Evolutionary conservation across 2,329 filamentous ascomycete genomes (phyloP), one percentile per base, ranked within the genome.

Genomic region (Cladosporium sp.): DNA sequence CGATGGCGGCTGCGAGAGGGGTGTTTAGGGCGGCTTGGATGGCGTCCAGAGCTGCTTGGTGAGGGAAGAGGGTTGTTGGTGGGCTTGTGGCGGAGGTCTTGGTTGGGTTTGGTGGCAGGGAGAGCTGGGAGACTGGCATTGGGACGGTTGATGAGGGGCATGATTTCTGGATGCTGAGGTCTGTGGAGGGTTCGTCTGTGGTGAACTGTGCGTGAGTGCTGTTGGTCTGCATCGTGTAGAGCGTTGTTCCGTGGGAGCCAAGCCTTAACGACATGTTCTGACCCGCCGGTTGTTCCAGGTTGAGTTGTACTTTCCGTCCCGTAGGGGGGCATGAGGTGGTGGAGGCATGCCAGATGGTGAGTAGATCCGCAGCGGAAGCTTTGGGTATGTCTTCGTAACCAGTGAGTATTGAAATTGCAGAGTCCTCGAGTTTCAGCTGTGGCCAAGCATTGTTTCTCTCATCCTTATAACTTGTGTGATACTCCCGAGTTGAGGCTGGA

Each of bases 1-100:
- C 89, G 6, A 93, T 79, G 21, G 75, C 75, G 5, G 75, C 75
- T 53, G 80, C 81, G 23, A 76, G 76, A 2, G 80, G 80, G 10
- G 79, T 81, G 61, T 78, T 79, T n/a, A 80, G 78, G 18, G 80
- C 78, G 31, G 77, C 74, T 68, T 82, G 79, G 10, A 83, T 77
- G 12, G 81, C 81, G 65, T 78, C 75, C 0, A 83, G 75, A 40
- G 80, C 80, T 18, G 82, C 81, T 28, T 80, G 73, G 40, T 82
- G 82, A 6, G 82, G 81, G 65, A 81, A 82, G 65, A 83, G 79
- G 55, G 76, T 66, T 23, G 72, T 72, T 23, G 56, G 62, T 21
- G 62, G 62, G 8, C 44, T 29, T 16, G 31, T 60, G n/a, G 29
- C 49, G 29, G 49, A 49, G 29, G 29, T 23, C 31, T 56, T 49